Base-by-base conservation (phyloP, 352 stramenopile genomes). In the Globisporangium spinosum region DNA sequence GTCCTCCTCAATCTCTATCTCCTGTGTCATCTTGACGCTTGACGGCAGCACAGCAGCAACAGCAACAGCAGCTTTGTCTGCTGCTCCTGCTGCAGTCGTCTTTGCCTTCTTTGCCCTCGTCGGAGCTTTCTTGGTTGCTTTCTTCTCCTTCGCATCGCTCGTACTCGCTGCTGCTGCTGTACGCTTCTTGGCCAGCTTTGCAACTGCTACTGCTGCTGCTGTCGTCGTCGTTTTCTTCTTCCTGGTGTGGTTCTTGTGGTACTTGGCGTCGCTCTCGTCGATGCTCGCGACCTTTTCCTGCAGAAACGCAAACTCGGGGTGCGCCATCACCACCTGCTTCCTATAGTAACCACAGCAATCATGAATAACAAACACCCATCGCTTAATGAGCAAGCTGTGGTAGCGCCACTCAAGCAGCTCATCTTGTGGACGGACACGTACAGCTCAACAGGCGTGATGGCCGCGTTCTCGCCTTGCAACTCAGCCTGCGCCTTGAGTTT, bases 361-460 rank as follows among this genome's bases (percentile, higher is more conserved):
- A 25, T 2, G 4, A 32, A 20, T 9, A 38, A 58, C 22, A 13
- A 55, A 40, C 32, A 9, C 27, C 6, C 20, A 13, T 27, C 5
- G 49, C 4, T 34, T 10, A 57, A 27, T 2, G 3, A 35, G n/a
- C 10, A 20, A 40, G n/a, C 20, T 9, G n/a, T 20, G 35, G 32
- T 67, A 2, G 27, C 20, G 25, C 4, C 32, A 57, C 2, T 56
- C 3, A 35, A 13, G 23, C 20, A 40, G 4, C 20, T 25, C 13
- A 29, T 25, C 20, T 38, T 20, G 10, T 1, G 29, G n/a, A 0
- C 0, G 35, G 23, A 1, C 4, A 77, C 80, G 62, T 65, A 92
- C 84, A 92, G 70, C 58, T 92, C 76, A 49, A 89, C 67, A 13
- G 84, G 84, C 5, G 84, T 90, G 59, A 84, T 57, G 38, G 83